Evolutionary conservation across 768 basidiomycete genomes (phyloP), one percentile per base, ranked within the genome.

Genomic region (Neoboletus magnificus): DNA sequence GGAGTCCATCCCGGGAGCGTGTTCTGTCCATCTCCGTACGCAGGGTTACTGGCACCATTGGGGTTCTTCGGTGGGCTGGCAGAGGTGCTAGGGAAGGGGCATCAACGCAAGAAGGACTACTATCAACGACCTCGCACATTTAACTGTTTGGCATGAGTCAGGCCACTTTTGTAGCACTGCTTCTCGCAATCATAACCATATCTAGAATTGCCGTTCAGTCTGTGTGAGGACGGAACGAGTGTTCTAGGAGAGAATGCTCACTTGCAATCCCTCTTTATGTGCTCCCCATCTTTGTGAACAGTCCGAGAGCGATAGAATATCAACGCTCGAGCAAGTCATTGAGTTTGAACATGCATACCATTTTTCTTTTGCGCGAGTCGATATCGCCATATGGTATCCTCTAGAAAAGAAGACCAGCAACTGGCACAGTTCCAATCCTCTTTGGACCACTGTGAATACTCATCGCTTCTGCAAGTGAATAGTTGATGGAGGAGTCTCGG

Each of bases 321-420:
- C 18, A 37, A 33, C 12, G 4, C 12, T 37, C 12, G 6, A n/a
- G 32, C 11, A 12, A 22, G 22, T 15, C 10, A 16, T 5, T 1
- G 8, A 2, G 23, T 27, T 12, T 0, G 22, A 16, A 29, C 9
- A 25, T 11, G 16, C 37, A 1, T 56, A 56, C 57, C 35, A 2
- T 1, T 32, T 15, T 11, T 9, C 48, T 47, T 57, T 20, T 51
- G 22, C 9, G 1, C 13, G 7, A 51, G 55, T 16, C 48, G 39
- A 45, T 45, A 58, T 27, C 39, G 55, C 49, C 39, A 57, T 5
- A 48, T 8, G 40, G 55, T 57, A 25, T 58, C 46, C 4, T 3
- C 0, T 16, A 58, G 9, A 29, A 56, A 46, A 9, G 4, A 0
- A 5, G 1, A 12, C 55, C 49, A 51, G 12, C 57, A 58, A 0